Conservation (phyloP, 371 early-diverging fungal genomes). For the Mucor velutinosus region DNA sequence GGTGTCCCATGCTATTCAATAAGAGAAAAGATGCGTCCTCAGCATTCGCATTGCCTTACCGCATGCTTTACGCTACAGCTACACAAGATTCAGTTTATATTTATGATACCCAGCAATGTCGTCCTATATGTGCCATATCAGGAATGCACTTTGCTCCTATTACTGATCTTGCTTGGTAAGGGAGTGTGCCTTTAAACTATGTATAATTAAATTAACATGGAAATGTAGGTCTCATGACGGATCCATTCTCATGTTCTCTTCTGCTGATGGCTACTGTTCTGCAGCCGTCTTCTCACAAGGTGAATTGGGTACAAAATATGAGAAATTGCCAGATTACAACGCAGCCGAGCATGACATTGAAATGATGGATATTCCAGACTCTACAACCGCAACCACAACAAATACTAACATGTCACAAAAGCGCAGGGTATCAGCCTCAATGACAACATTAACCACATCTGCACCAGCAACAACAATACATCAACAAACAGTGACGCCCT, state of each 20-base stretch:
- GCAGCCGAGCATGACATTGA: conserved; percentile 25
- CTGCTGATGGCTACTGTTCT: conserved; percentile 92
- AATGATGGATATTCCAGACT: conserved; percentile 27
- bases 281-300: conserved; percentile 72
- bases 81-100: conserved; percentile 83
- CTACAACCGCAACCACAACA: neutral
- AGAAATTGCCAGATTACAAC: conserved; percentile 4
- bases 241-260: conserved; percentile 70
- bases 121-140: conserved; percentile 73
- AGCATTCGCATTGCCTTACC: conserved; percentile 67
- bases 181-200: neutral
- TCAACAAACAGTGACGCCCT: conserved; percentile 2
- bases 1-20: conserved; percentile 63
- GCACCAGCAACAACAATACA: neutral
- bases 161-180: conserved; percentile 87
- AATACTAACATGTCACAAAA: conserved; percentile 4
- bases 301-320: conserved; percentile 55
- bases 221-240: conserved; percentile 72
- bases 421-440: conserved; percentile 5
- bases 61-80: conserved; percentile 85
- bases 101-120: conserved; percentile 82
- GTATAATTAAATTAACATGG: neutral
- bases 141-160: conserved; percentile 90
- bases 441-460: neutral
- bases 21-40: conserved; percentile 31